Conservation (phyloP, 371 early-diverging fungal species). For the Rhizopus delemar region DNA sequence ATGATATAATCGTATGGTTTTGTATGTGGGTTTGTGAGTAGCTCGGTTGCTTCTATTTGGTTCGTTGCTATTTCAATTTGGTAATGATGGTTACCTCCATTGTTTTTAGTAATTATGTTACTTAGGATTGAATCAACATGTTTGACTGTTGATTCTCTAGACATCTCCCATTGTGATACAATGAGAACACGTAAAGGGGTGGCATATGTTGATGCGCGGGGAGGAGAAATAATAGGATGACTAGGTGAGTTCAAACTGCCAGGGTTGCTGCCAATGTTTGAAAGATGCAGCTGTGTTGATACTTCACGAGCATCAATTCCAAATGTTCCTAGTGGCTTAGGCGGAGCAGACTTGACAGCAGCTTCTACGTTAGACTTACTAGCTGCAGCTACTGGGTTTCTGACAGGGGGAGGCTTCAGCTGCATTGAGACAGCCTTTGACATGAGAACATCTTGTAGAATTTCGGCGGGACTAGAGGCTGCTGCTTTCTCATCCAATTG, state of each 20-base stretch:
- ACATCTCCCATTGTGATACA: conserved; percentile 45
- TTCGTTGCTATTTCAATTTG: conserved; percentile 29
- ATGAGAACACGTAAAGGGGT: conserved; percentile 38
- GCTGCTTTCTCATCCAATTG: neutral
- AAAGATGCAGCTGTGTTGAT: conserved; percentile 13
- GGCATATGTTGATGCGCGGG: conserved; percentile 33
- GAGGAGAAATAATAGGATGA: conserved; percentile 31
- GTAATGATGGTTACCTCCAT: conserved; percentile 5
- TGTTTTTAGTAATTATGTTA: conserved; percentile 3
- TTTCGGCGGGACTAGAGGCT: conserved; percentile 17
- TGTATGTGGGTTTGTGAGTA: conserved; percentile 32
- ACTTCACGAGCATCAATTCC: too few relatives aligned
- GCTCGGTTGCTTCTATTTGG: conserved; percentile 38
- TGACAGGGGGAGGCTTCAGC: conserved; percentile 41
- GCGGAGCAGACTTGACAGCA: neutral
- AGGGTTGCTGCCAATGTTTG: conserved; percentile 17
- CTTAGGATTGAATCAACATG: conserved; percentile 44
- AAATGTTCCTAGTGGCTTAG: too few relatives aligned
- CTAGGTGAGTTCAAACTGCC: conserved; percentile 18
- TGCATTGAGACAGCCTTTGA: conserved; percentile 46
- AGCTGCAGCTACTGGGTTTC: conserved; percentile 4
- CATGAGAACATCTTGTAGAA: conserved; percentile 39
- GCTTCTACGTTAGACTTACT: neutral
- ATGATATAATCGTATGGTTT: conserved; percentile 51
- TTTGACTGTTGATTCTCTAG: conserved; percentile 41